A percentile compares a stretch with the other conserved stretches of the same genome.
Conservation (phyloP, 345 rosid species). For the Arabis hirsuta region DNA sequence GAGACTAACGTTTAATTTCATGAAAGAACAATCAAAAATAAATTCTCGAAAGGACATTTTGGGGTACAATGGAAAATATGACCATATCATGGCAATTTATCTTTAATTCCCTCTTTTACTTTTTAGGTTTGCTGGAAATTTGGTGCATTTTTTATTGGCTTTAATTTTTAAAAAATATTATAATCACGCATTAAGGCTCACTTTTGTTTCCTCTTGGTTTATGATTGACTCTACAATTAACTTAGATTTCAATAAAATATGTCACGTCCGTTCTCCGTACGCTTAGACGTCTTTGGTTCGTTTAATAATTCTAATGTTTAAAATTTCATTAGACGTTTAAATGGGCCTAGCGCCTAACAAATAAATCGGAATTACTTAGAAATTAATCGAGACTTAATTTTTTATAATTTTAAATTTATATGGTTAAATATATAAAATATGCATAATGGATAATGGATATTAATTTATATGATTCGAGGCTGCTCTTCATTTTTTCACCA, state of each 20-base stretch:
- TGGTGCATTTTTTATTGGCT: constrained; percentile 9
- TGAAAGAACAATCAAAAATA: too few relatives aligned
- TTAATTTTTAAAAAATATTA: background rate
- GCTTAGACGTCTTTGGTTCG: background rate
- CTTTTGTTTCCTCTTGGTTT: constrained; percentile 21
- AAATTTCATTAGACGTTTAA: too few relatives aligned
- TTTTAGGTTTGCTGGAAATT: constrained; percentile 24
- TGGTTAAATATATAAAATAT: too few relatives aligned
- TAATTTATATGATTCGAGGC: too few relatives aligned
- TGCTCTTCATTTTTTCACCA: too few relatives aligned
- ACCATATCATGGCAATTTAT: background rate
- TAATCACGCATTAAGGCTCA: constrained; percentile 27
- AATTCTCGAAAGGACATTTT: background rate
- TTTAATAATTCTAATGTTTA: too few relatives aligned
- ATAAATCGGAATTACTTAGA: too few relatives aligned
- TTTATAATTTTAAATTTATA: too few relatives aligned
- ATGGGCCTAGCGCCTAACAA: too few relatives aligned
- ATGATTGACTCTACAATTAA: constrained; percentile 58
- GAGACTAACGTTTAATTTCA: too few relatives aligned
- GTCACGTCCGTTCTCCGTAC: constrained; percentile 57
- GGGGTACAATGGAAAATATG: background rate
- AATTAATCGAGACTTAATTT: too few relatives aligned
- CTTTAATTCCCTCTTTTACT: background rate
- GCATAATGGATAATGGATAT: too few relatives aligned
- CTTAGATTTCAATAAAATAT: constrained; percentile 45